Conservation (phyloP, 768 basidiomycete species). For the Tulasnella sp. region DNA sequence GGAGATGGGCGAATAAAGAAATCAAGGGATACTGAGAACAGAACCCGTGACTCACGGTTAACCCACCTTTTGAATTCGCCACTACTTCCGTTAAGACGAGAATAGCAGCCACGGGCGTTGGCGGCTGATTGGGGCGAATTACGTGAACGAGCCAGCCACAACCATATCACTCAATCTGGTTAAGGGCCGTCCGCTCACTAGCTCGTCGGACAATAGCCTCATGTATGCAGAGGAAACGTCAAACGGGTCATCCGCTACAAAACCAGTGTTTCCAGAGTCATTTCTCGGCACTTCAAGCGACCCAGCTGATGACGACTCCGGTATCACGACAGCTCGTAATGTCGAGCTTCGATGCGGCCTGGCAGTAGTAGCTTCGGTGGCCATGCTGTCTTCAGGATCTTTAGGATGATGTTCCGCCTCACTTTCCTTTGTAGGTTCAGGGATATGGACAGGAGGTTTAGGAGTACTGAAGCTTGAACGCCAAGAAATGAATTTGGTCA, state of each 20-base stretch:
- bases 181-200: not conserved
- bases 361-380: not conserved
- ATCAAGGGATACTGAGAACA: slow-evolving; percentile 19
- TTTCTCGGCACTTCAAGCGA: not conserved
- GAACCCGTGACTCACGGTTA: slow-evolving; percentile 8
- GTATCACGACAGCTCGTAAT: not conserved
- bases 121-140: slow-evolving; percentile 46
- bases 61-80: slow-evolving; percentile 67
- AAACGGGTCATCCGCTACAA: not conserved
- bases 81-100: slow-evolving; percentile 78
- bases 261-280: not conserved
- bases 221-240: not conserved
- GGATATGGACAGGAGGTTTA: not conserved
- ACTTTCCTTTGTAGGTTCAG: not conserved
- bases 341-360: not conserved
- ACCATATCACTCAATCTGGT: not conserved
- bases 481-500: not conserved
- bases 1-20: slow-evolving; percentile 11
- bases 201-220: not conserved
- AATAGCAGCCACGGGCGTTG: slow-evolving; percentile 83
- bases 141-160: not conserved
- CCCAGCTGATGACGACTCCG: not conserved
- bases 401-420: not conserved
- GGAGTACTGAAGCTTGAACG: not conserved
- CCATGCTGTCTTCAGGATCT: not conserved